Percentiles rank a stretch among this genome's conserved stretches.
phyloP scores from a whole-genome alignment of 2,329 filamentous ascomycete genomes.

The Curvularia eragrostidis region DNA sequence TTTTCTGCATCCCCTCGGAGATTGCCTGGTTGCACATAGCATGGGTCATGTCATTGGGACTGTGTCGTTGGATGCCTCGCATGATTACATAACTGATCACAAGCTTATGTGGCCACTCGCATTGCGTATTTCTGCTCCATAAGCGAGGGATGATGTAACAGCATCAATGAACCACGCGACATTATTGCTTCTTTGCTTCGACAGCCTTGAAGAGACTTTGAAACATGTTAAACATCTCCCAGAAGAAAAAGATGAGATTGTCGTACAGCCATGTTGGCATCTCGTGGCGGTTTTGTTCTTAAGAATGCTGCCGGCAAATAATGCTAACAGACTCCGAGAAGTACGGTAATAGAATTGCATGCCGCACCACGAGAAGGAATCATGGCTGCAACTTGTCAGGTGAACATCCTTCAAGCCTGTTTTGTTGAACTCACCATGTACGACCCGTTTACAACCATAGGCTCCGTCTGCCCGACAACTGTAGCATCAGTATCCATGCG shows the following conservation, averaged over 20 bases:
- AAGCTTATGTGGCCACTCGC: neutral
- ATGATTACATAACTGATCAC: neutral
- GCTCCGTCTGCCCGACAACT: slow-evolving; percentile 40
- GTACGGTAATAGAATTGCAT: neutral
- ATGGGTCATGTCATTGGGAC: neutral
- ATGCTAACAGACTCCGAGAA: neutral
- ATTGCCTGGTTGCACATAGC: neutral
- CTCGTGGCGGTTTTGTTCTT: neutral
- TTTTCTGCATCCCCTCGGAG: neutral
- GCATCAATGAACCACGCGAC: neutral
- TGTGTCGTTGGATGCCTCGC: neutral
- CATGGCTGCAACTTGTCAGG: slow-evolving; percentile 27
- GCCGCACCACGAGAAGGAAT: neutral
- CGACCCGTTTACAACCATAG: slow-evolving; percentile 42
- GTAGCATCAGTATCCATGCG: slow-evolving; percentile 47
- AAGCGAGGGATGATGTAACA: neutral
- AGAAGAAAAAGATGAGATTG: neutral
- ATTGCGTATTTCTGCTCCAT: neutral
- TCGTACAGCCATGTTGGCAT: neutral
- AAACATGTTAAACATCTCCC: neutral
- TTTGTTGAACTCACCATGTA: slow-evolving; percentile 25
- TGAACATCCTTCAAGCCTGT: neutral
- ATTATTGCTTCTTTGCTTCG: neutral
- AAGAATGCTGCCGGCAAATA: neutral
- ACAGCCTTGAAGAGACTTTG: neutral